Base-by-base conservation (phyloP, 805 yeast species). In the Ogataea minuta region DNA sequence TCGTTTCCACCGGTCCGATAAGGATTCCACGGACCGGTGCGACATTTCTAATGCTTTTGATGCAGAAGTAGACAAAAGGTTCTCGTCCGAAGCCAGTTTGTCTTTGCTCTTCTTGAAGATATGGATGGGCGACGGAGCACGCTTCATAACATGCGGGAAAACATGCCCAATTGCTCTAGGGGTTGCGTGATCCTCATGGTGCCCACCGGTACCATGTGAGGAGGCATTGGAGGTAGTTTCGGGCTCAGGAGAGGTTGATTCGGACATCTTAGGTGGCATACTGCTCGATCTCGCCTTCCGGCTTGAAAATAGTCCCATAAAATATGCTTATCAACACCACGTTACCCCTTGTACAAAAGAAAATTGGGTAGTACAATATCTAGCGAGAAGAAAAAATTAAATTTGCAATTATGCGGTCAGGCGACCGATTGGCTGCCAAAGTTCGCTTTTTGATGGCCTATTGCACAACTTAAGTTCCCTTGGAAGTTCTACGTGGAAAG, bases 391-490 rank as follows among this genome's bases (percentile, higher is more conserved):
- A 19, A 19, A 19, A 19, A 19, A n/a, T n/a, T n/a, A n/a, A n/a
- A n/a, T n/a, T n/a, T n/a, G n/a, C n/a, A 19, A 19, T 8, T 19
- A 19, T 19, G 5, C 21, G 21, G 21, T 19, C 21, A 19, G 21
- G 5, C 5, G 21, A 19, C 21, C 21, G 21, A 19, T 19, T 5
- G 21, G 21, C 21, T 8, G 21, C 21, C 21, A 19, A 19, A 19
- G 5, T 19, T 19, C 17, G 39, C n/a, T 17, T 23, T 28, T 16
- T 21, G 27, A 14, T 35, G 28, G 17, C 19, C 10, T 6, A 26
- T 32, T 50, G 60, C 60, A 52, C 47, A 50, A 46, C 47, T 57
- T 57, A 56, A 57, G 62, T 57, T 57, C 47, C 45, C 52, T 16
- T 19, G 31, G 41, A 34, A 29, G 21, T 19, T 28, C 39, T 35